Percentiles rank a stretch among this genome's conserved stretches.
These are phyloP conservation scores for Xylaria intraflava DNA, from an alignment of 495 filamentous ascomycete genomes.

Conservation along the genomic window DNA sequence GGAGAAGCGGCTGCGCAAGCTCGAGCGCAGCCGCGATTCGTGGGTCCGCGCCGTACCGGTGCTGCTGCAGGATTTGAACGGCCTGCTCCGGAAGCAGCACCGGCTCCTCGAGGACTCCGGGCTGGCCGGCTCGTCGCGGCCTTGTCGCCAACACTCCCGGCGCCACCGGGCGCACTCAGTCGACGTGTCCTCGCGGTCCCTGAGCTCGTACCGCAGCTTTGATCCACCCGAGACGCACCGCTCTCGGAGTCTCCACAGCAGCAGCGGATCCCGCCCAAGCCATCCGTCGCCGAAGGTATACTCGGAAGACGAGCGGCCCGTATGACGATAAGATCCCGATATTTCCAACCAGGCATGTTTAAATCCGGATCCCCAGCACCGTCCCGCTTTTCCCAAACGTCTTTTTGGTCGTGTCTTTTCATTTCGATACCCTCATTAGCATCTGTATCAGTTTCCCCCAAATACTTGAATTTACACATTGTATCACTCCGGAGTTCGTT, in stretches of 20 bases:
- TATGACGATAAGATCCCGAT: not conserved
- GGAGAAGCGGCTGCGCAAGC: slow-evolving; percentile 24
- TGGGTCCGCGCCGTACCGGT: slow-evolving; percentile 27
- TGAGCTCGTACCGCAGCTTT: not conserved
- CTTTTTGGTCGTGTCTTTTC: not conserved
- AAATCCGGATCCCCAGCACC: too few relatives aligned
- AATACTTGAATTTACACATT: not conserved
- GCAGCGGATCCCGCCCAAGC: not conserved
- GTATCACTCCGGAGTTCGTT: not conserved
- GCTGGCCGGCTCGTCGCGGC: not conserved
- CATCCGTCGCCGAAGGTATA: not conserved
- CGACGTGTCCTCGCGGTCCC: not conserved
- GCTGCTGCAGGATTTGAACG: slow-evolving; percentile 28
- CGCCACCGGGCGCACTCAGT: not conserved
- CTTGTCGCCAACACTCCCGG: not conserved
- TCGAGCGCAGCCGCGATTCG: slow-evolving; percentile 28
- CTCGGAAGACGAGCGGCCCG: not conserved
- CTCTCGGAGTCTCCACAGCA: not conserved
- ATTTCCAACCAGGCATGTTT: not conserved
- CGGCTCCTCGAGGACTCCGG: slow-evolving; percentile 3
- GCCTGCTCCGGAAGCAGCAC: slow-evolving; percentile 15
- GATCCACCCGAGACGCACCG: not conserved
- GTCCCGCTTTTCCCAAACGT: too few relatives aligned
- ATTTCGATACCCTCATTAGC: not conserved
- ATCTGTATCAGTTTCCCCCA: too few relatives aligned